Evolutionary conservation across 2,329 filamentous ascomycete genomes (phyloP), one percentile per base, ranked within the genome.

Genomic region (Aspergillus intermedius): DNA sequence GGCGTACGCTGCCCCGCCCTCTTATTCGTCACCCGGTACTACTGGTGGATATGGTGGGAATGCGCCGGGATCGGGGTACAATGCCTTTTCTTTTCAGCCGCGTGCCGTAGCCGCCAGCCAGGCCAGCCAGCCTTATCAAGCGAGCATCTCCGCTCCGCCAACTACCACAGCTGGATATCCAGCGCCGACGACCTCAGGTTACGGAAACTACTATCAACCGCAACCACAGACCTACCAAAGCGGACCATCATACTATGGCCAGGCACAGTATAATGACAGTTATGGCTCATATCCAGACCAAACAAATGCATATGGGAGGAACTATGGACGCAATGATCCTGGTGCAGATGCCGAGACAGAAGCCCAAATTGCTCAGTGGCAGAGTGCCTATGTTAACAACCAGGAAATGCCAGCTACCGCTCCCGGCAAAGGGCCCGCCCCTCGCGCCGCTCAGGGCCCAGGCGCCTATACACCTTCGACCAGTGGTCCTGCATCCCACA

Each of bases 361-460:
- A 49, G 89, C 88, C 25, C 88, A 94, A 68, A 91, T 96, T 53
- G 90, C 91, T 44, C 88, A 95, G 69, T 96, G 91, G 89, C 90
- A 95, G 70, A 91, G 86, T 69, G 88, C 90, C 22, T 95, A 95
- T 69, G 80, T 83, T 54, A 78, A 77, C 44, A 84, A 80, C 58
- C 83, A 86, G 44, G 74, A 77, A 9, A 63, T 65, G 32, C 10
- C 37, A 19, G 19, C 37, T 40, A 17, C 37, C 66, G 13, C 56
- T 62, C 17, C 60, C 67, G 9, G 63, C n/a, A 63, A 63, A 46
- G 61, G 54, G 45, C 67, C 63, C 48, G 75, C 69, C 43, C 74
- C 73, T 53, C 65, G 67, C 9, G 66, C 72, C 1, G 73, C 74
- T 3, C 61, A 74, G 17, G 77, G 76, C 56, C 70, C 71, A 19